Evolutionary conservation across 225 moss, liverwort and hornwort species (phyloP).

Genomic region (Climacium dendroides): DNA sequence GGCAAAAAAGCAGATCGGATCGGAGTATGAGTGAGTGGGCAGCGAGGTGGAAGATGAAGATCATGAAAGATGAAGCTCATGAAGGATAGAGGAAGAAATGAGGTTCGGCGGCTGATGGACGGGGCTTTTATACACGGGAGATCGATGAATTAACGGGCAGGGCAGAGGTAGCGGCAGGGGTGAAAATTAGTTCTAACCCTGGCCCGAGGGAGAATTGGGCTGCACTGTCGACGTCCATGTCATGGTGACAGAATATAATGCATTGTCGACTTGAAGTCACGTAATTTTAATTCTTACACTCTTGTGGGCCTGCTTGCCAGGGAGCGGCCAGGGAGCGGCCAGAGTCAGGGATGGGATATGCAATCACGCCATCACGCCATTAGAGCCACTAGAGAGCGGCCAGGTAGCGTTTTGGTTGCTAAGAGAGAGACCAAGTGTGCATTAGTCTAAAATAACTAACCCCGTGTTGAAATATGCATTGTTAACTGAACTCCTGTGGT

Average conservation of each 20-base stretch:
- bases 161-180: background rate
- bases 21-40: background rate
- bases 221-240: background rate
- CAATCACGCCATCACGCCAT: no score
- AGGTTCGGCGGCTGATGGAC: background rate
- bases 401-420: background rate
- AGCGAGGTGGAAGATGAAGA: background rate
- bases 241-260: background rate
- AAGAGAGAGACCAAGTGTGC: background rate
- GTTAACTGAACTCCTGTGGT: background rate
- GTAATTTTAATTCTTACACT: background rate
- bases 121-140: background rate
- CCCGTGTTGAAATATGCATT: background rate
- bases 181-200: background rate
- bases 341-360: background rate
- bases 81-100: background rate
- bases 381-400: background rate
- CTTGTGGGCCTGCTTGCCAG: background rate
- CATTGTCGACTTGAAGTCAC: background rate
- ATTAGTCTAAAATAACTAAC: background rate
- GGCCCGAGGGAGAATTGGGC: no score
- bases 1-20: background rate
- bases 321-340: background rate
- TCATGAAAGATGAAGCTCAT: background rate
- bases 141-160: background rate